Evolutionary conservation across 2,329 filamentous ascomycete genomes (phyloP).

Genomic region (Aspergillus vadensis): DNA sequence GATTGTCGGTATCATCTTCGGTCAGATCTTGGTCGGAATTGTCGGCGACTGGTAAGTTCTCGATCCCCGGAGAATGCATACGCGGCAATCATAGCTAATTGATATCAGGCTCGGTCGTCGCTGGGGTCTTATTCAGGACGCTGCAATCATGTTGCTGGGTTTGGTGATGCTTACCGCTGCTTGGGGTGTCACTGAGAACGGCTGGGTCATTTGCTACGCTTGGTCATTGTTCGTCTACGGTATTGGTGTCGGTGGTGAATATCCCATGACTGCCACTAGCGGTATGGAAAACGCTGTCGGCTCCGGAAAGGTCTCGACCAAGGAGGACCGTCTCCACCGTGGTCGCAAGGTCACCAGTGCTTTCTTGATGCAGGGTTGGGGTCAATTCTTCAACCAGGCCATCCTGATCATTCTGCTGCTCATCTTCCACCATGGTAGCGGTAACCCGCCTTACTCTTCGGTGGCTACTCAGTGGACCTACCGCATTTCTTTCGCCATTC

Average conservation of each 20-base stretch:
- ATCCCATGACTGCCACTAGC: slow-evolving; percentile 94
- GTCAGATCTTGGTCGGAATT: slow-evolving; percentile 84
- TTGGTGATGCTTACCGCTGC: slow-evolving; percentile 87
- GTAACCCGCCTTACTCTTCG: slow-evolving; percentile 74
- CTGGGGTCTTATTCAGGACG: slow-evolving; percentile 95
- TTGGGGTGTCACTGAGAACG: slow-evolving; percentile 84
- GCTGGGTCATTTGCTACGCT: slow-evolving; percentile 96
- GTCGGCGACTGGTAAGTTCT: slow-evolving; percentile 64
- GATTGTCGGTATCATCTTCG: slow-evolving; percentile 91
- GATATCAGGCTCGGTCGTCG: slow-evolving; percentile 75
- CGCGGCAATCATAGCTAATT: slow-evolving; percentile 13
- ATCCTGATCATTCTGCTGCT: slow-evolving; percentile 82
- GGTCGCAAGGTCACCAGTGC: slow-evolving; percentile 93
- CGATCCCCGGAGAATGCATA: neutral
- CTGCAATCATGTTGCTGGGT: slow-evolving; percentile 89
- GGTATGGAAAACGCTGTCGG: slow-evolving; percentile 90
- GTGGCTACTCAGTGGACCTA: slow-evolving; percentile 86
- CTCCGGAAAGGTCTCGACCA: slow-evolving; percentile 84
- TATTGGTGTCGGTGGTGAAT: slow-evolving; percentile 71
- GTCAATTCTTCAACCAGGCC: slow-evolving; percentile 91
- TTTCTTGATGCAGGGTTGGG: slow-evolving; percentile 98
- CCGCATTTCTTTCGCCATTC: slow-evolving; percentile 88
- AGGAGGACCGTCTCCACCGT: slow-evolving; percentile 90
- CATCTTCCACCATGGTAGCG: slow-evolving; percentile 80
- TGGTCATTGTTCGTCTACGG: slow-evolving; percentile 94